A percentile compares a stretch with the other conserved stretches of the same genome.
Evolutionary conservation across 768 basidiomycete species (phyloP).

Genomic region (Pleurotus djamor): DNA sequence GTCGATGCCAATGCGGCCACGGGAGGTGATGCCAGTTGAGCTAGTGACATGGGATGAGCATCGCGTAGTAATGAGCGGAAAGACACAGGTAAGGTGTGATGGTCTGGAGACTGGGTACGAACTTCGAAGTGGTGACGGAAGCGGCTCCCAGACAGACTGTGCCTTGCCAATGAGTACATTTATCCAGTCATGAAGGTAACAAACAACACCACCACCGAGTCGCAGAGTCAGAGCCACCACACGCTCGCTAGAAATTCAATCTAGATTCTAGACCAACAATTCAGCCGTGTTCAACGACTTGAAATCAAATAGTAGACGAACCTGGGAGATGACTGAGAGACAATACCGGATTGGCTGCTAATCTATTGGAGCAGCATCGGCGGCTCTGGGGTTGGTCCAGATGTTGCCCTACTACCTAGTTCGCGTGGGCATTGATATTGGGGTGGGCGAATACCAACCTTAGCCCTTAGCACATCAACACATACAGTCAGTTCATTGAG

Average conservation of each 20-base stretch:
- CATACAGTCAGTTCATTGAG: neutral
- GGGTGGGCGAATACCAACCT: conserved; percentile 68
- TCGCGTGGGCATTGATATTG: conserved; percentile 60
- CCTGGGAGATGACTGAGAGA: conserved; percentile 56
- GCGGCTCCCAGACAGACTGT: conserved; percentile 61
- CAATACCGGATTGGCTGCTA: conserved; percentile 47
- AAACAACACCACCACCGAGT: conserved; percentile 22
- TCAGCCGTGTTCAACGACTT: neutral
- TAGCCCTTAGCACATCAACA: conserved; percentile 16
- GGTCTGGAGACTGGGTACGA: conserved; percentile 55
- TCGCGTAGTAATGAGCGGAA: neutral
- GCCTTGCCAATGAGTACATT: conserved; percentile 46
- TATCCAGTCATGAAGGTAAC: neutral
- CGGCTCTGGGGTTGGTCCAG: conserved; percentile 50
- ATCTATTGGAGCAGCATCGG: conserved; percentile 58
- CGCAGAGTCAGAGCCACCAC: conserved; percentile 38
- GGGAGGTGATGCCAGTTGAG: conserved; percentile 58
- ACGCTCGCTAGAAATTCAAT: conserved; percentile 64
- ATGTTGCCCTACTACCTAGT: conserved; percentile 51
- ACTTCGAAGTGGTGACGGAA: conserved; percentile 44
- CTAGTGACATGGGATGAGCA: conserved; percentile 20
- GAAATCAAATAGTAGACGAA: conserved; percentile 14
- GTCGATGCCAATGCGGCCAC: conserved; percentile 61
- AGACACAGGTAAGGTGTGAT: conserved; percentile 59
- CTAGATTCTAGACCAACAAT: neutral